phyloP scores from a whole-genome alignment of 2,329 filamentous ascomycete species.

The Podosphaera aphanis region DNA sequence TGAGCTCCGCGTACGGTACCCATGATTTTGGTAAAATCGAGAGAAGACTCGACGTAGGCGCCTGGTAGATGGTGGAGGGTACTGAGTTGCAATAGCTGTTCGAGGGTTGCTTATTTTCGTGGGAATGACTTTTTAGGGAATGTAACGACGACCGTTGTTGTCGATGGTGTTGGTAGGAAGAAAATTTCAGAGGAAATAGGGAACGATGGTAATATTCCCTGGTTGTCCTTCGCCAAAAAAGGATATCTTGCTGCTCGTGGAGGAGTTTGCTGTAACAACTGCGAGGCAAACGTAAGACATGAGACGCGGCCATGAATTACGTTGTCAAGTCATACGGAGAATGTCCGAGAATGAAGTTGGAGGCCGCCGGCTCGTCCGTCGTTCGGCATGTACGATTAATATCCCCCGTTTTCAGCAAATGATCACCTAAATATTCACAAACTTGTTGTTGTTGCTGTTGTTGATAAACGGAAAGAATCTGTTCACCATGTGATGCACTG shows the following conservation, averaged over 20 bases:
- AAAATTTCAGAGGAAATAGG: not conserved
- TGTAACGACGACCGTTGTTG: not conserved
- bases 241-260: not conserved
- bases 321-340: not conserved
- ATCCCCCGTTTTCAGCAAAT: too few species aligned
- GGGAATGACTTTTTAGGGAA: not conserved
- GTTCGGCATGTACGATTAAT: too few species aligned
- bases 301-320: not conserved
- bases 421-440: too few species aligned
- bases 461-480: too few species aligned
- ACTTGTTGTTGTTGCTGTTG: too few species aligned
- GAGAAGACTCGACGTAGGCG: constrained; percentile 48
- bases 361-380: too few species aligned
- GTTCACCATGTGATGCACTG: too few species aligned
- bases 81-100: not conserved
- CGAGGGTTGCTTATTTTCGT: not conserved
- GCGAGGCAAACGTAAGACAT: not conserved
- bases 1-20: constrained; percentile 63
- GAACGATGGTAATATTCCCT: not conserved
- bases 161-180: not conserved
- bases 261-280: not conserved
- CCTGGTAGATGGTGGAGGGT: constrained; percentile 24
- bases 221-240: not conserved
- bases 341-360: not conserved
- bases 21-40: constrained; percentile 43